Evolutionary conservation across 441 rosid species (phyloP), one percentile per base, ranked within the genome.

Genomic region (Adansonia gregorii): DNA sequence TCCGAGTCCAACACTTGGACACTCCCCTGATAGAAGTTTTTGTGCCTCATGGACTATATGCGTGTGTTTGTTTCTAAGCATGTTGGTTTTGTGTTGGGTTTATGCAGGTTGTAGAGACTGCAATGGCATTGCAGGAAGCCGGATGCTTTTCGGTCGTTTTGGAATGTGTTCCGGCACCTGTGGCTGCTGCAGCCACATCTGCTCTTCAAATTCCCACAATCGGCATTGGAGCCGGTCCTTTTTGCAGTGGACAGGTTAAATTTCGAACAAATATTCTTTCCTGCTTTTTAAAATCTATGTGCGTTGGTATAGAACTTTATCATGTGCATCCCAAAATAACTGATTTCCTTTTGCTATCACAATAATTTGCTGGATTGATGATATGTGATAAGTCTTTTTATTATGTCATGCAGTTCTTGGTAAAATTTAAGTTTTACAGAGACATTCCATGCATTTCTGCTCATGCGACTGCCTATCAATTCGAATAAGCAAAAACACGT

Each of bases 151-250:
- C 97, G 0, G 92, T 93, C 72, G 96, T 93, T 78, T 85, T 95
- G 72, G 98, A 93, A 83, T 93, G 98, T 73, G 95, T 95, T 48
- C 97, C 99, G 0, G 79, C 95, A 0, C 92, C 90, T 0, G 99
- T 93, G 54, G 95, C 98, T 78, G 99, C 99, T 63, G 99, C 99
- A 12, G 86, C 91, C 8, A 92, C 98, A 11, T 85, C 93, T 67
- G 94, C 93, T 45, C 95, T 95, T 54, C 82, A 35, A 72, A 92
- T 95, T 65, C 98, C 99, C 35, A 92, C 99, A 73, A 89, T 92
- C 67, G 99, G 99, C 75, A 91, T 93, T 69, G 97, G 98, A 70
- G 98, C 98, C 22, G 96, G 98, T 51, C 96, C 93, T 61, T 91
- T 89, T 72, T 95, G 98, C 85, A 89, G 97, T 73, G 99, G 99